phyloP scores from a whole-genome alignment of 192 early-diverging fungal species.

The Coemansia javaensis region DNA sequence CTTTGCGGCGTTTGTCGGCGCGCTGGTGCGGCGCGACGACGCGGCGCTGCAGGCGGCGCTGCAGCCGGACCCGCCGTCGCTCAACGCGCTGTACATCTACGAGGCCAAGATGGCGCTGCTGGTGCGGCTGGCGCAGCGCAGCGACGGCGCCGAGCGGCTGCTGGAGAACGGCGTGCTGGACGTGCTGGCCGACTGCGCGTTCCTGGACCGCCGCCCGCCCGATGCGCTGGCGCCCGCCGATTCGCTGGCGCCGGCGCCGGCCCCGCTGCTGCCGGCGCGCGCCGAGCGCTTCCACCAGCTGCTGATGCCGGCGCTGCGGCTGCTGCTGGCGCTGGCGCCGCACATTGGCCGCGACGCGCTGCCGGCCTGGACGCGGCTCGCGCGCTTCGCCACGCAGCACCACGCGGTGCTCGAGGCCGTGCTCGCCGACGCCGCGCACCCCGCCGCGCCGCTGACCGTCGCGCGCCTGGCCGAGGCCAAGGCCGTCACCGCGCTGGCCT shows the following conservation, averaged over 20 bases:
- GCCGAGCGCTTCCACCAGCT: slow-evolving; percentile 62
- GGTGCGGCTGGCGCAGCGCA: slow-evolving; percentile 66
- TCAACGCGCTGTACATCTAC: slow-evolving; percentile 65
- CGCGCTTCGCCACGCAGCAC: slow-evolving; percentile 45
- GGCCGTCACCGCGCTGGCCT: slow-evolving; percentile 27
- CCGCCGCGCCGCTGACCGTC: slow-evolving; percentile 24
- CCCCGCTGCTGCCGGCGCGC: slow-evolving; percentile 36
- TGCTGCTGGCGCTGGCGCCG: slow-evolving; percentile 53
- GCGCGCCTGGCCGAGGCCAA: slow-evolving; percentile 38
- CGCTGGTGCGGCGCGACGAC: slow-evolving; percentile 61
- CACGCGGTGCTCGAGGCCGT: slow-evolving; percentile 37
- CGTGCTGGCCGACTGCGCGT: slow-evolving; percentile 63
- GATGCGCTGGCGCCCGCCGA: too few species aligned
- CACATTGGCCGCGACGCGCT: slow-evolving; percentile 46
- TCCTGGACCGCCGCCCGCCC: slow-evolving; percentile 62
- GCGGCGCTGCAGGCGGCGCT: slow-evolving; percentile 48
- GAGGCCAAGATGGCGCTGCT: slow-evolving; percentile 80
- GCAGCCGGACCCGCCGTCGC: slow-evolving; percentile 53
- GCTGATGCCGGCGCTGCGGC: slow-evolving; percentile 57
- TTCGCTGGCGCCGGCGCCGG: too few species aligned
- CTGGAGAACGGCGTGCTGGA: slow-evolving; percentile 78
- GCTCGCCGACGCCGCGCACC: slow-evolving; percentile 25
- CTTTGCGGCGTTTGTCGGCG: slow-evolving; percentile 51
- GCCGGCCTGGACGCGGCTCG: slow-evolving; percentile 44
- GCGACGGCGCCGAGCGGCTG: slow-evolving; percentile 72